phyloP scores from a whole-genome alignment of 768 basidiomycete genomes.

The Punctularia strigosozonata region DNA sequence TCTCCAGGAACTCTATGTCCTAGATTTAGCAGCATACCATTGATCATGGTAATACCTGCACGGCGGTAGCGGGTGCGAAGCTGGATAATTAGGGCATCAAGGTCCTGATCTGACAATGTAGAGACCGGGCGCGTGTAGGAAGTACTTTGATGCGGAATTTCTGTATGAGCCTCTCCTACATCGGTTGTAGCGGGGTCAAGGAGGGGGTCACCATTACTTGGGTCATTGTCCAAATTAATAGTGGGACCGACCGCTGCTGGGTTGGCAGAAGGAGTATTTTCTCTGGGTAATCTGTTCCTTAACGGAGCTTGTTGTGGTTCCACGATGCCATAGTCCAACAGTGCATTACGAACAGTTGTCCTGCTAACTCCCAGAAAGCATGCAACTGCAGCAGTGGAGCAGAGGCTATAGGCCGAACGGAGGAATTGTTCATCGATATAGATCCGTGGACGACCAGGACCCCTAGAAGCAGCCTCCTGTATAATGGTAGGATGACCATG shows the following conservation, averaged over 20 bases:
- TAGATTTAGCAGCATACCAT: conserved; percentile 10
- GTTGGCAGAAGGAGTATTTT: not conserved
- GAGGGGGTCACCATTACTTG: too few species aligned
- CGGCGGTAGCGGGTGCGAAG: conserved; percentile 3
- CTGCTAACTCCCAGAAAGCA: conserved; percentile 8
- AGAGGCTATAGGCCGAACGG: conserved; percentile 8
- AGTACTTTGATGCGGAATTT: too few species aligned
- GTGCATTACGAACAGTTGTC: conserved; percentile 6
- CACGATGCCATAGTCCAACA: conserved; percentile 10
- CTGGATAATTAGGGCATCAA: conserved; percentile 4
- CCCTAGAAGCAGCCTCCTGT: not conserved
- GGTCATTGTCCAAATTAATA: too few species aligned
- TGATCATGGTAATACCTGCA: conserved; percentile 13
- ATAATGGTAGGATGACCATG: conserved; percentile 1
- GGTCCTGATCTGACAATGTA: conserved; percentile 6
- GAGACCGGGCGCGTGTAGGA: conserved; percentile 6
- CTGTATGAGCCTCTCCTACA: too few species aligned
- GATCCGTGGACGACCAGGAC: conserved; percentile 5
- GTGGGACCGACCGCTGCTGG: not conserved
- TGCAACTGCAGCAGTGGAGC: conserved; percentile 8
- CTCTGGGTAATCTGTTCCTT: not conserved
- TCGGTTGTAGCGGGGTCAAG: too few species aligned
- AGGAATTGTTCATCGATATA: conserved; percentile 11
- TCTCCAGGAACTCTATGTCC: conserved; percentile 13
- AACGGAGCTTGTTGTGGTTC: conserved; percentile 6